These are phyloP conservation scores for Rhododendron vialii DNA, from an alignment of 148 eudicot species.

Conservation along the genomic window DNA sequence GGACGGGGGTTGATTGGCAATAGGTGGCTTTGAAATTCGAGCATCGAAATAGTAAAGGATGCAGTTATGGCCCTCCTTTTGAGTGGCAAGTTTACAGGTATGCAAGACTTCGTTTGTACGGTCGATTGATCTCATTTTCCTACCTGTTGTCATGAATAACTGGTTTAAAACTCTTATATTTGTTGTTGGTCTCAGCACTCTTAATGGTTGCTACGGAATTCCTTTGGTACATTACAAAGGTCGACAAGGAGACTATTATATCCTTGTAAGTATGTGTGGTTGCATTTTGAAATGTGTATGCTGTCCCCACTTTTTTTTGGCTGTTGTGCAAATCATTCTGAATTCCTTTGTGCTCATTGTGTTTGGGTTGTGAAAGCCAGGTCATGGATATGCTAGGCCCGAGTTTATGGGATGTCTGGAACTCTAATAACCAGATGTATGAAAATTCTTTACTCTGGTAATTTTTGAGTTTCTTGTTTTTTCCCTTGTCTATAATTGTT, in stretches of 20 bases:
- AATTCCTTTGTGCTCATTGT: not conserved
- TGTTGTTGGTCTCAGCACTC: constrained; percentile 34
- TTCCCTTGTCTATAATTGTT: not conserved
- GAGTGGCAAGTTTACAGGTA: constrained; percentile 55
- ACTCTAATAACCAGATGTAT: constrained; percentile 35
- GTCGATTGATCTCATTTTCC: not conserved
- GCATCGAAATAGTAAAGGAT: constrained; percentile 43
- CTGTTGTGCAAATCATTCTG: not conserved
- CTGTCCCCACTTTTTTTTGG: not conserved
- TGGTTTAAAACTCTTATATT: not conserved
- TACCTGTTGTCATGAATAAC: not conserved
- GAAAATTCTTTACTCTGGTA: not conserved
- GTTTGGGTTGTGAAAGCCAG: constrained; percentile 13
- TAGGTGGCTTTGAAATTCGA: constrained; percentile 48
- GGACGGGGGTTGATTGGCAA: not conserved
- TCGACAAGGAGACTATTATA: constrained; percentile 75
- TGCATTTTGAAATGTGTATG: not conserved
- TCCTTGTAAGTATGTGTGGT: constrained; percentile 24
- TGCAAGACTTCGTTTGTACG: not conserved
- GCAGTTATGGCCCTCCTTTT: constrained; percentile 47
- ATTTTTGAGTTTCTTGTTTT: not conserved
- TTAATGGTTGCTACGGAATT: constrained; percentile 78
- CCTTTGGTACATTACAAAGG: constrained; percentile 76
- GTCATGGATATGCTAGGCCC: constrained; percentile 44
- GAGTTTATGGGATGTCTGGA: constrained; percentile 43